A percentile compares a stretch with the other conserved stretches of the same genome.
These are phyloP conservation scores for Dissoconium aciculare DNA, from an alignment of 2,329 filamentous ascomycete species.

Conservation along the genomic window DNA sequence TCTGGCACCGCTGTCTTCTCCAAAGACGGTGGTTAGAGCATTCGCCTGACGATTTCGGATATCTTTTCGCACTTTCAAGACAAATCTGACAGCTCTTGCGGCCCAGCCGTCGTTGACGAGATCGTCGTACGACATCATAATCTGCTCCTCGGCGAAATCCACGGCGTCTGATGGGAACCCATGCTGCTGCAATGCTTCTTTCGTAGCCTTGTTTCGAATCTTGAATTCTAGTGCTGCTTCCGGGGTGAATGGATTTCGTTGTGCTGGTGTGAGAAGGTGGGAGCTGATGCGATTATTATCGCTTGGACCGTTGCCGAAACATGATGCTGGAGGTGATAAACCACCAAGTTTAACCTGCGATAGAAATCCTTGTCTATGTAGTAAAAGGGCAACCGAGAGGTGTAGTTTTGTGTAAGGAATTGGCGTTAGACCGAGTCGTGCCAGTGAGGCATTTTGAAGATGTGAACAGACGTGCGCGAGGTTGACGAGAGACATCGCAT, in stretches of 20 bases:
- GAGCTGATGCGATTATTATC: conserved; percentile 18
- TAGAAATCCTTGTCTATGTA: conserved; percentile 73
- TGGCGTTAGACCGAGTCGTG: conserved; percentile 72
- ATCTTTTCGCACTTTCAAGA: too few relatives aligned
- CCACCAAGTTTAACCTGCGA: conserved; percentile 64
- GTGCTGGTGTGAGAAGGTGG: conserved; percentile 15
- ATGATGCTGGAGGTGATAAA: conserved; percentile 36
- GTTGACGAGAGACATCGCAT: conserved; percentile 54
- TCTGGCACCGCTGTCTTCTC: too few relatives aligned
- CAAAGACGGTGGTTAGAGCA: too few relatives aligned
- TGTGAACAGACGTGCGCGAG: conserved; percentile 75
- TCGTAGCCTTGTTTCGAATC: conserved; percentile 11
- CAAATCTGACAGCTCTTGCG: too few relatives aligned
- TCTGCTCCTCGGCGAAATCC: conserved; percentile 14
- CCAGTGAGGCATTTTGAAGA: conserved; percentile 74
- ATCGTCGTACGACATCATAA: conserved; percentile 12
- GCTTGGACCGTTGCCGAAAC: conserved; percentile 18
- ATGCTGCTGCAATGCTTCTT: conserved; percentile 7
- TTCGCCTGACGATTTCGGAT: too few relatives aligned
- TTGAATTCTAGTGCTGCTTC: conserved; percentile 19
- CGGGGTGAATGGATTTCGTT: conserved; percentile 10
- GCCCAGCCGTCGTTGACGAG: too few relatives aligned
- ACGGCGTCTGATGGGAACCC: conserved; percentile 16
- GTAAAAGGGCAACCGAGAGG: conserved; percentile 56
- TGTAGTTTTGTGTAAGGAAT: conserved; percentile 69